Conservation (phyloP, 805 yeast genomes). For the Grigorovia jiainica region DNA sequence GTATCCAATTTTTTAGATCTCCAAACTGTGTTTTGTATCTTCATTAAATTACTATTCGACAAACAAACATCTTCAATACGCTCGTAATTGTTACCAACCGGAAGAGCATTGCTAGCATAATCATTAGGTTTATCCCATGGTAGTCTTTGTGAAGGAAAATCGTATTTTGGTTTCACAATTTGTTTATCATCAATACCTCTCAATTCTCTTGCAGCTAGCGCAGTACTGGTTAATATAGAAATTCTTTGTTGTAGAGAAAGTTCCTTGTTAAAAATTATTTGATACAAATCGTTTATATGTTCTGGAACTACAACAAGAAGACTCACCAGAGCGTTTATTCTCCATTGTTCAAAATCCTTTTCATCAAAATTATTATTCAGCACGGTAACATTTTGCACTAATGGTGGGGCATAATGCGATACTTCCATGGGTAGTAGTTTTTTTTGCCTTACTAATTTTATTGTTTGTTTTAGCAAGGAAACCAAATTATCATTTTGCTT, state of each 20-base stretch:
- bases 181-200: constrained; percentile 49
- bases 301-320: constrained; percentile 47
- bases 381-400: constrained; percentile 43
- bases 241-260: constrained; percentile 74
- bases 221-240: constrained; percentile 54
- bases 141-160: constrained; percentile 28
- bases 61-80: not conserved
- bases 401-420: constrained; percentile 42
- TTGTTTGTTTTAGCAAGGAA: constrained; percentile 33
- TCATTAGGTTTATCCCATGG: constrained; percentile 20
- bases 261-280: constrained; percentile 57
- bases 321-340: constrained; percentile 56
- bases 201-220: constrained; percentile 65
- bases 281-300: constrained; percentile 31
- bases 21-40: constrained; percentile 15
- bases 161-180: constrained; percentile 31
- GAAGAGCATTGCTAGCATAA: too few species aligned
- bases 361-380: constrained; percentile 50
- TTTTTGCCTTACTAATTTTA: constrained; percentile 55
- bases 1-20: constrained; percentile 27
- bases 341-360: constrained; percentile 50
- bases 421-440: constrained; percentile 52
- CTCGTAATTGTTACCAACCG: too few species aligned
- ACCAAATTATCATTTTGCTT: constrained; percentile 35
- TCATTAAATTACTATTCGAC: constrained; percentile 1